These are phyloP conservation scores for Eucalyptus leucophloia DNA, from an alignment of 345 rosid genomes.

Conservation along the genomic window DNA sequence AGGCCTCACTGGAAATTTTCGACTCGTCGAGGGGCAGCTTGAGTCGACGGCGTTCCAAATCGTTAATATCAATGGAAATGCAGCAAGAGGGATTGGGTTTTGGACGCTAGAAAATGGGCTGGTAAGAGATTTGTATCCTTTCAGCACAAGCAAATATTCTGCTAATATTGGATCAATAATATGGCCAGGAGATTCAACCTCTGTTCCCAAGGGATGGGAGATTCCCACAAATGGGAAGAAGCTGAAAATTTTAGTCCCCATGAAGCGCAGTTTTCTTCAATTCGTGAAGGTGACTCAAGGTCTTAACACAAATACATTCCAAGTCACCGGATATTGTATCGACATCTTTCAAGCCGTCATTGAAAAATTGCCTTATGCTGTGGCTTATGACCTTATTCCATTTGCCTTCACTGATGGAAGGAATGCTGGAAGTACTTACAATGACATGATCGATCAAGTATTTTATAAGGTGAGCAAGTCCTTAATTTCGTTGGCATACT, in stretches of 20 bases:
- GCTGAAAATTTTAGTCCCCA: neutral
- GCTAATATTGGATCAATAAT: neutral
- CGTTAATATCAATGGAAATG: neutral
- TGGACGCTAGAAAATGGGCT: neutral
- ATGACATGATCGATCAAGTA: neutral
- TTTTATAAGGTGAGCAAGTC: neutral
- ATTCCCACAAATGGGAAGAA: neutral
- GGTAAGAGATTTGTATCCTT: neutral
- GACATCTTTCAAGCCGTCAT: neutral
- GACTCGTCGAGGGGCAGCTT: neutral
- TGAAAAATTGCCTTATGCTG: neutral
- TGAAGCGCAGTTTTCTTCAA: rapidly evolving
- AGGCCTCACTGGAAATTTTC: neutral
- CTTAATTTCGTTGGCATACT: neutral
- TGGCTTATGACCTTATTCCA: neutral
- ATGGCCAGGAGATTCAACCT: neutral
- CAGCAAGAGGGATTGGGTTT: neutral
- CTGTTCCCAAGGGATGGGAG: neutral
- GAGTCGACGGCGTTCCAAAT: neutral
- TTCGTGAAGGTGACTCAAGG: rapidly evolving
- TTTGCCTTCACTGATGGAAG: neutral
- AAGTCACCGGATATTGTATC: neutral
- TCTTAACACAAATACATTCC: neutral
- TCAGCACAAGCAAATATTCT: neutral
- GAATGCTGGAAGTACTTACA: rapidly evolving